Conservation (phyloP, 768 basidiomycete species). For the Mrakia blollopis region DNA sequence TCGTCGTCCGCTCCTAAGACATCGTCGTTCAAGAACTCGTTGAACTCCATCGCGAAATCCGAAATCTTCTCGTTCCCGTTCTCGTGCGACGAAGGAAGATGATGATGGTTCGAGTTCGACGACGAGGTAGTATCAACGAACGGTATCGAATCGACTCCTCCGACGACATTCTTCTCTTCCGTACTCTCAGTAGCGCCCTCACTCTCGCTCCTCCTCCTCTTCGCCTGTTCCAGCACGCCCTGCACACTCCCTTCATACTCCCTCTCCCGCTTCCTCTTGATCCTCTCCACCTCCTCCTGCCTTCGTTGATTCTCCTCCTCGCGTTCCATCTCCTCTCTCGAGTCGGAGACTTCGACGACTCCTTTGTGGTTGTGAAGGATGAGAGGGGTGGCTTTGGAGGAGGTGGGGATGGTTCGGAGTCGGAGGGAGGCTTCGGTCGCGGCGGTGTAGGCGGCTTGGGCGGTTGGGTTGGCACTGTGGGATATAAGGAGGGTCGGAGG, state of each 20-base stretch:
- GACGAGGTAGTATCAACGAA: no score
- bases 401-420: constrained; percentile 11
- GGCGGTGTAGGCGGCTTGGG: constrained; percentile 11
- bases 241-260: neutral
- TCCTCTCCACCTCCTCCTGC: constrained; percentile 22
- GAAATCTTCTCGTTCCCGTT: neutral
- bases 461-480: constrained; percentile 23
- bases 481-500: neutral
- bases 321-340: constrained; percentile 12
- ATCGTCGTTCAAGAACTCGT: constrained; percentile 23
- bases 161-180: constrained; percentile 6
- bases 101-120: no score
- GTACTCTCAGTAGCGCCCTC: no score
- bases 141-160: no score
- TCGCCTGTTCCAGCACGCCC: neutral
- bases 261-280: constrained; percentile 16
- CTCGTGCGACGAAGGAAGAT: no score
- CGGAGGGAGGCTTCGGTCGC: constrained; percentile 12
- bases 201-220: constrained; percentile 18
- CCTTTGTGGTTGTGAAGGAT: constrained; percentile 28
- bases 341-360: constrained; percentile 18
- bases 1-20: constrained; percentile 6
- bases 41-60: constrained; percentile 15
- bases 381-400: constrained; percentile 10
- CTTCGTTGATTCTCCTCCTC: constrained; percentile 23